Evolutionary conservation across 73 alveolate species (phyloP).

Genomic region (Paramecium sexaurelia): DNA sequence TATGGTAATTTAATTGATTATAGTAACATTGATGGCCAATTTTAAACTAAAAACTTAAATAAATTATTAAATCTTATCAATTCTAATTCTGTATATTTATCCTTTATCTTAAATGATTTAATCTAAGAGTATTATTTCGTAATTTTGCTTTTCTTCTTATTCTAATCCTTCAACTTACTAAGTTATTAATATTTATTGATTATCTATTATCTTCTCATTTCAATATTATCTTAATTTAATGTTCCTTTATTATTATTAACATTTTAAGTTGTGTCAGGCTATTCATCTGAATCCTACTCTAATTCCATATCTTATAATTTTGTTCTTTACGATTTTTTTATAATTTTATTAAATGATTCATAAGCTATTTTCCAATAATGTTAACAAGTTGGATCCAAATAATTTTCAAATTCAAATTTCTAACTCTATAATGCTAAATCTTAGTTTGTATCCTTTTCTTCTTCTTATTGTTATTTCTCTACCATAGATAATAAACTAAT

Average conservation of each 20-base stretch:
- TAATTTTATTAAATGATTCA: background rate
- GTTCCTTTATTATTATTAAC: background rate
- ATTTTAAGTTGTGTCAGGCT: background rate
- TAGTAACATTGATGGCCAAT: background rate
- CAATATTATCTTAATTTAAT: background rate
- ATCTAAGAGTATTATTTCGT: background rate
- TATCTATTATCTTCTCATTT: background rate
- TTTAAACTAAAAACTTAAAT: background rate
- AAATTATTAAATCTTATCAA: background rate
- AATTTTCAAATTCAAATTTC: background rate
- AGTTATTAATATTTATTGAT: background rate
- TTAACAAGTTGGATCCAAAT: background rate
- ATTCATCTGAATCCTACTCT: background rate
- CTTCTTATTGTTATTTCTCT: background rate
- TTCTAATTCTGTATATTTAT: background rate
- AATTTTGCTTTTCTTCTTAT: background rate
- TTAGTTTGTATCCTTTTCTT: background rate
- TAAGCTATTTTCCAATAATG: background rate
- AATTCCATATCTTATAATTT: background rate
- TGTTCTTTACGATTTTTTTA: background rate
- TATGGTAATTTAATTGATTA: background rate
- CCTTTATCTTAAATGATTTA: background rate
- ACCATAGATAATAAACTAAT: background rate
- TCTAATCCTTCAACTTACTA: background rate
- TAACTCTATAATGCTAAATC: background rate